Conservation (phyloP, 805 yeast species). For the Teunomyces panamensis region DNA sequence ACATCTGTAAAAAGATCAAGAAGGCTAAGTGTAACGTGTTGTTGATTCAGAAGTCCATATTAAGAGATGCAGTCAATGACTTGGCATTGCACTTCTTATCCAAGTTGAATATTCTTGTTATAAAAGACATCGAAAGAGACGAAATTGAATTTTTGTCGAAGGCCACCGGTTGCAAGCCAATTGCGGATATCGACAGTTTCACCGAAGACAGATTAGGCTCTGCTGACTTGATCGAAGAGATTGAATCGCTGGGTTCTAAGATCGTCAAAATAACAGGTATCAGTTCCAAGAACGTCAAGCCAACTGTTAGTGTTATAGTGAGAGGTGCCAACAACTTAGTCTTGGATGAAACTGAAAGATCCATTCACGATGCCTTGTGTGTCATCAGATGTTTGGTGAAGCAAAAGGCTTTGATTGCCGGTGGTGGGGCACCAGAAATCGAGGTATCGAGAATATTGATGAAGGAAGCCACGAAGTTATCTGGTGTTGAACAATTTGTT, state of each 20-base stretch:
- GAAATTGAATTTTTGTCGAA: constrained; percentile 87
- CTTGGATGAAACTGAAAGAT: constrained; percentile 94
- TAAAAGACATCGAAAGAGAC: constrained; percentile 93
- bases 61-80: constrained; percentile 93
- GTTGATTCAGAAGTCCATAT: constrained; percentile 86
- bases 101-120: constrained; percentile 88
- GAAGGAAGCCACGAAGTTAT: constrained; percentile 66
- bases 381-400: constrained; percentile 86
- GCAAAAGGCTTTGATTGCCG: constrained; percentile 88
- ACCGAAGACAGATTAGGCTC: constrained; percentile 89
- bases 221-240: constrained; percentile 92
- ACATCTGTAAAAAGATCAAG: constrained; percentile 93
- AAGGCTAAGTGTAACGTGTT: constrained; percentile 94
- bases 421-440: constrained; percentile 98
- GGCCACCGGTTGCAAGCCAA: constrained; percentile 90
- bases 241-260: constrained; percentile 83
- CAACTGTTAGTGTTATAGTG: constrained; percentile 84
- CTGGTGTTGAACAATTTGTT: constrained; percentile 87
- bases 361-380: constrained; percentile 95
- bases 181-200: constrained; percentile 92
- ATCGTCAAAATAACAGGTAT: constrained; percentile 86
- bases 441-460: constrained; percentile 76
- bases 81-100: constrained; percentile 92
- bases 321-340: constrained; percentile 93
- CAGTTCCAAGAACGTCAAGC: constrained; percentile 46